Conservation (phyloP, 2,329 filamentous ascomycete genomes). For the Colletotrichum paranaense region DNA sequence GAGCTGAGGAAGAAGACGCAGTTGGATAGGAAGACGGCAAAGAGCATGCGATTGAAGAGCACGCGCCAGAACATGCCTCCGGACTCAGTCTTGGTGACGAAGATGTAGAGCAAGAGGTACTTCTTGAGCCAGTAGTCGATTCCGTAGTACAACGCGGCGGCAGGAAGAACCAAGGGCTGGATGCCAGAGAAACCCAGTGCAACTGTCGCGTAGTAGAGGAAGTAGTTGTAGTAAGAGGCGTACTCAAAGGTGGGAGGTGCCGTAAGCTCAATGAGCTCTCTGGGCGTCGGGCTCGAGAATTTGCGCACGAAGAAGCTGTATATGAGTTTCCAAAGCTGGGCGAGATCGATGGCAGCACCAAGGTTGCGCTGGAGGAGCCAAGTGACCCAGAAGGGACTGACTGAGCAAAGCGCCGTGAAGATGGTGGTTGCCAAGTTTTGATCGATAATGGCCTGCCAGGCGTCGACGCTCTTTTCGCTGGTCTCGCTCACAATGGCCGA, state of each 20-base stretch:
- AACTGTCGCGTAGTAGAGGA: conserved; percentile 93
- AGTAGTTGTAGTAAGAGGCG: conserved; percentile 97
- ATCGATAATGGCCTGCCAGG: conserved; percentile 76
- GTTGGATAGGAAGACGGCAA: conserved; percentile 83
- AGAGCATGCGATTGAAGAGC: conserved; percentile 91
- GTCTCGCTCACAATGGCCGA: conserved; percentile 71
- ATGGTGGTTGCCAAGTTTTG: conserved; percentile 72
- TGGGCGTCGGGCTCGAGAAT: conserved; percentile 87
- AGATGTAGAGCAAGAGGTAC: conserved; percentile 93
- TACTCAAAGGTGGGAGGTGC: conserved; percentile 95
- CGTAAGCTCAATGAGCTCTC: conserved; percentile 91
- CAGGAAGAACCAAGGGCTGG: conserved; percentile 87
- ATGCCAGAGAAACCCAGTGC: conserved; percentile 85
- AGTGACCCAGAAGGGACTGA: conserved; percentile 93
- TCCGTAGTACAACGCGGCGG: conserved; percentile 89
- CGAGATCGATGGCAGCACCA: conserved; percentile 92
- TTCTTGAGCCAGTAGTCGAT: conserved; percentile 94
- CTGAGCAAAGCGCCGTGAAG: conserved; percentile 80
- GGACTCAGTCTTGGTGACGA: conserved; percentile 96
- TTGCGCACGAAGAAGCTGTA: conserved; percentile 87
- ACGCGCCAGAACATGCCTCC: conserved; percentile 93
- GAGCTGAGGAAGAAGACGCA: conserved; percentile 81
- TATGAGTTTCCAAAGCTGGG: conserved; percentile 86
- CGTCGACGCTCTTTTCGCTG: conserved; percentile 62
- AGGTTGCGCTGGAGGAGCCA: conserved; percentile 94